Evolutionary conservation across 2,329 filamentous ascomycete genomes (phyloP).

Genomic region (Cordyceps cicadae): DNA sequence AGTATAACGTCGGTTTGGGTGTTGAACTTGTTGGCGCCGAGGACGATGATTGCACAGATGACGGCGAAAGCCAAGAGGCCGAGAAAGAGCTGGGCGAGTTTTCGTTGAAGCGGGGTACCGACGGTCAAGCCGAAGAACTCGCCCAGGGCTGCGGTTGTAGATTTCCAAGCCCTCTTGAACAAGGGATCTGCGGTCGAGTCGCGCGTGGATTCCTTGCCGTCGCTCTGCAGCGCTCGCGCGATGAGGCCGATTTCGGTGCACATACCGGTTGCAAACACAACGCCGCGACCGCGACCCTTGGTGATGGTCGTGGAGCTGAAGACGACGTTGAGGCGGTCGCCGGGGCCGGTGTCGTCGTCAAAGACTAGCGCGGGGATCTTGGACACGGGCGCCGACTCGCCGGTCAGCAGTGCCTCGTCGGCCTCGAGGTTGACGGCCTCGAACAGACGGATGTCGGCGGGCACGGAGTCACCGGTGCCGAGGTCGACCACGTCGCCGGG

Average conservation of each 20-base stretch:
- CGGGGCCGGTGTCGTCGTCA: slow-evolving; percentile 27
- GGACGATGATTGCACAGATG: slow-evolving; percentile 31
- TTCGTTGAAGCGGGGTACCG: slow-evolving; percentile 62
- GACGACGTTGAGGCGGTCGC: slow-evolving; percentile 49
- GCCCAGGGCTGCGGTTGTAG: slow-evolving; percentile 15
- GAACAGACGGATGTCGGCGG: slow-evolving; percentile 45
- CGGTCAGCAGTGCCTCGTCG: slow-evolving; percentile 54
- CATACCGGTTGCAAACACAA: slow-evolving; percentile 53
- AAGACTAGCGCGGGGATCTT: slow-evolving; percentile 38
- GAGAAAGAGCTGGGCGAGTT: slow-evolving; percentile 58
- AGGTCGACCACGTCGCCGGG: slow-evolving; percentile 46
- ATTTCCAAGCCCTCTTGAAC: slow-evolving; percentile 1
- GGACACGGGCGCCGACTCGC: slow-evolving; percentile 48
- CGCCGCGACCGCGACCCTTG: slow-evolving; percentile 48
- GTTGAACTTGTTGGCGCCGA: slow-evolving; percentile 29
- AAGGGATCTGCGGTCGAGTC: background rate
- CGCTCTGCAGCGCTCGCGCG: slow-evolving; percentile 33
- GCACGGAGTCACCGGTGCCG: slow-evolving; percentile 46
- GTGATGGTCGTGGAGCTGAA: slow-evolving; percentile 49
- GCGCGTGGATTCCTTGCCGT: slow-evolving; percentile 4
- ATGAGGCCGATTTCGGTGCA: slow-evolving; percentile 52
- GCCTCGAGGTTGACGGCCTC: slow-evolving; percentile 55
- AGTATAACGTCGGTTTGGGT: slow-evolving; percentile 27
- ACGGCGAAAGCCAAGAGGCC: slow-evolving; percentile 51
- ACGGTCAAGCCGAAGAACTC: slow-evolving; percentile 38